Base-by-base conservation (phyloP, 371 early-diverging fungal species). In the Mucor mucedo region DNA sequence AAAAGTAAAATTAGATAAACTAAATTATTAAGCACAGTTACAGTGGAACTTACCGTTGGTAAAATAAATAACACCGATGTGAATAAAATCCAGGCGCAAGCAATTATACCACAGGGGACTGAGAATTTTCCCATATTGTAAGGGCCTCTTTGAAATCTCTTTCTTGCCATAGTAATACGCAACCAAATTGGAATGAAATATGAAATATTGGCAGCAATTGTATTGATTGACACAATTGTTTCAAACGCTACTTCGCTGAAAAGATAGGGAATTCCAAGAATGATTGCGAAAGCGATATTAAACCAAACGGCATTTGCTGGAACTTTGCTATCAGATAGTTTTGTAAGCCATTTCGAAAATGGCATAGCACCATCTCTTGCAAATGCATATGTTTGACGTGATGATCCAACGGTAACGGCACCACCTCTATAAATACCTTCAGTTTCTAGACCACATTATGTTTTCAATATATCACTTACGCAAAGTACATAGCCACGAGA, bases 151-250 rank as follows among this genome's bases (percentile, higher is more conserved):
- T 65, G 33, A 54, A 69, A 72, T 33, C 47, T 74, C 63, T 62
- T 66, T 73, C 62, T 72, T 40, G 54, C 87, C 85, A 69, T 85
- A 29, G 58, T 84, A 55, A 66, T 79, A 68, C 48, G 76, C 28
- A 82, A 69, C 54, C 77, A 65, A 4, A 88, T 88, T 7, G 91
- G 91, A 47, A 88, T 78, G 33, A 85, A 86, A 60, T 91, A 91
- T 11, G 88, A 84, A 38, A 91, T 82, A 62, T 84, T 86, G 30
- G 87, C 73, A 28, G 88, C 85, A 61, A 91, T 89, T 32, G 89
- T 88, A 30, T 86, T 84, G 52, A 91, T 83, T 27, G 86, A 85
- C 21, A 87, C 84, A 62, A 91, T 85, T 21, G 91, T 89, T 38
- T 84, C 77, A 52, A 80, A 84, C 2, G 87, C 87, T 1, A 73